Evolutionary conservation across 2,329 filamentous ascomycete genomes (phyloP), one percentile per base, ranked within the genome.

Genomic region (Fusarium coicis): DNA sequence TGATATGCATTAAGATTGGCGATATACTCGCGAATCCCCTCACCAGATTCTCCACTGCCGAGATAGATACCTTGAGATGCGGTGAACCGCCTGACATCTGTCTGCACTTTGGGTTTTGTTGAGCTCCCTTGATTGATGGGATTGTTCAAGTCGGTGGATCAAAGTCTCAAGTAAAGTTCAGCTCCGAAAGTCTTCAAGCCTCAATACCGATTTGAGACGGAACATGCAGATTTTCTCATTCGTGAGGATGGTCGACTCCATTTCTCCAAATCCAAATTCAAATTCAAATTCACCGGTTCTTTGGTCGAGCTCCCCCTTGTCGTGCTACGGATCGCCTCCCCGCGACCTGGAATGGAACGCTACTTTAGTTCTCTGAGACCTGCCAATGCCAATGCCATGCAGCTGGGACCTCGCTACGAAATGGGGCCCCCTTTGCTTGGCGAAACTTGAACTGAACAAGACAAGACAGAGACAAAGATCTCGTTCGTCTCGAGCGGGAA

Each of bases 341-440:
- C 71, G 56, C 50, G 40, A 18, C 47, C 46, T 74, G 64, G 72
- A 72, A 74, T 74, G 68, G 26, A 10, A 64, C 60, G 56, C 72
- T 69, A 72, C 47, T 18, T 47, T 61, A 55, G 52, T 49, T 36
- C 49, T 52, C 49, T 52, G 49, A 53, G 34, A 53, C 34, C 23
- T 54, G 43, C 43, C 63, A 69, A 44, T 54, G 47, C 28, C 47
- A 50, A 34, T 50, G 50, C 43, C 66, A 70, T 46, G 66, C 42
- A 59, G 53, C n/a, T 63, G 58, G 62, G 57, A 68, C 46, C 50
- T 42, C 36, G 28, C 36, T 58, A 58, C n/a, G 15, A 40, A 40
- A 40, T 26, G 30, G 56, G 43, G 18, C 5, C 37, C 69, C 49
- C 44, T 58, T 57, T 57, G 52, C 66, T 60, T 67, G 57, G 57